Percentiles rank a stretch among this genome's conserved stretches.
These are phyloP conservation scores for Nicotiana sylvestris DNA, from an alignment of 257 asterid genomes.

Conservation along the genomic window DNA sequence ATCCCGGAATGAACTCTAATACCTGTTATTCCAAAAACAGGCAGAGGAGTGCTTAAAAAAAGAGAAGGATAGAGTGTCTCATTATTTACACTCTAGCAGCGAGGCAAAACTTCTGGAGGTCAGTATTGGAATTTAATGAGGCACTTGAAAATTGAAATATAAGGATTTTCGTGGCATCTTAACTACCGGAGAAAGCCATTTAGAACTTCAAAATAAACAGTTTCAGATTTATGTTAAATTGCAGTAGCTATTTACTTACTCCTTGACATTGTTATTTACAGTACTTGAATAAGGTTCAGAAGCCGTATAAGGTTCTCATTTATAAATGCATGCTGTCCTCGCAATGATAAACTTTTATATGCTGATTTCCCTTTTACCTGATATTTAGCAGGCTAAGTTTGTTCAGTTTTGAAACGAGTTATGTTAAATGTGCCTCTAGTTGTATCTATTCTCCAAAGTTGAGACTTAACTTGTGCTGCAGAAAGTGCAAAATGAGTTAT, in stretches of 20 bases:
- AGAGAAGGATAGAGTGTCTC: constrained; percentile 52
- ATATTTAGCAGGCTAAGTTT: not conserved
- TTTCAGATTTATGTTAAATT: not conserved
- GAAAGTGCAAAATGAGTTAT: constrained; percentile 40
- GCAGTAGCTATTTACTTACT: not conserved
- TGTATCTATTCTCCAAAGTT: not conserved
- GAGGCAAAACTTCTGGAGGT: constrained; percentile 53
- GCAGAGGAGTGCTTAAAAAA: constrained; percentile 51
- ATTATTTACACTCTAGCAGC: constrained; percentile 46
- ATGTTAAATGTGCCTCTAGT: not conserved
- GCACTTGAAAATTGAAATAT: not conserved
- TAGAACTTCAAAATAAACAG: not conserved
- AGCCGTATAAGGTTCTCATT: not conserved
- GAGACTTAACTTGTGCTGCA: constrained; percentile 7
- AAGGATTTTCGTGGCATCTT: not conserved
- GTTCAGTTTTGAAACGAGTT: constrained; percentile 1
- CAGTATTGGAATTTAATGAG: constrained; percentile 6
- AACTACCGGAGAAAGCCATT: not conserved
- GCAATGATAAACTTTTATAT: not conserved
- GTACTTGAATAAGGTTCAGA: not conserved
- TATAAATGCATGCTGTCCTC: not conserved
- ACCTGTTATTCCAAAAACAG: constrained; percentile 20
- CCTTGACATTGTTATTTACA: not conserved
- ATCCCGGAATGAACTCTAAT: not conserved
- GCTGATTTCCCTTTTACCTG: not conserved